Percentiles rank a stretch among this genome's conserved stretches.
These are phyloP conservation scores for Vitis rotundifolia DNA, from an alignment of 164 flowering plant genomes.

Conservation along the genomic window DNA sequence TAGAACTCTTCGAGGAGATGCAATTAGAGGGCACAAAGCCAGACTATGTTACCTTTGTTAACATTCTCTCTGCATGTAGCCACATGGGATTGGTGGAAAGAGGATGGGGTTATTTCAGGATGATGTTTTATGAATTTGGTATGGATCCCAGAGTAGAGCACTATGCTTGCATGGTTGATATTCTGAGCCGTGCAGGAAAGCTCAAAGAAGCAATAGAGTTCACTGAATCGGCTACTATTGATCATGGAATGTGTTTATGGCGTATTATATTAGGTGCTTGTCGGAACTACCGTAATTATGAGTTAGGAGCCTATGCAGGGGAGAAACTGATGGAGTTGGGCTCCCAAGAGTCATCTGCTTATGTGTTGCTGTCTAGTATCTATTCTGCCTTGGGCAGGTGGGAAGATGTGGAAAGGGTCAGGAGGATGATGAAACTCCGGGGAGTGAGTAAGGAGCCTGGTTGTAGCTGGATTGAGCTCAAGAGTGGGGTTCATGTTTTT, in stretches of 20 bases:
- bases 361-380: constrained; percentile 66
- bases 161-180: constrained; percentile 87
- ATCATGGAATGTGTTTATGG: constrained; percentile 76
- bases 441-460: constrained; percentile 81
- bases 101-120: constrained; percentile 66
- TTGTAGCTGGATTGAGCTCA: constrained; percentile 84
- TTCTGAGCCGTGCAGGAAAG: constrained; percentile 73
- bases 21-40: constrained; percentile 51
- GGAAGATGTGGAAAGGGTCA: constrained; percentile 69
- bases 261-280: constrained; percentile 69
- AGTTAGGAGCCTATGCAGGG: constrained; percentile 78
- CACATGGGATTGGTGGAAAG: constrained; percentile 73
- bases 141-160: constrained; percentile 66
- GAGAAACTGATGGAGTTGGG: constrained; percentile 74
- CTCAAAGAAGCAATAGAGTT: constrained; percentile 72
- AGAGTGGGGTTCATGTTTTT: constrained; percentile 67
- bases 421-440: constrained; percentile 54
- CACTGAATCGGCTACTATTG: constrained; percentile 62
- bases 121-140: constrained; percentile 50
- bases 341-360: constrained; percentile 78
- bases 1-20: constrained; percentile 77
- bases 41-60: constrained; percentile 75
- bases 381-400: constrained; percentile 58
- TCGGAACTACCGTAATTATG: constrained; percentile 51
- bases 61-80: constrained; percentile 83